Evolutionary conservation across 768 basidiomycete genomes (phyloP).

Genomic region (Rhodocollybia butyracea): DNA sequence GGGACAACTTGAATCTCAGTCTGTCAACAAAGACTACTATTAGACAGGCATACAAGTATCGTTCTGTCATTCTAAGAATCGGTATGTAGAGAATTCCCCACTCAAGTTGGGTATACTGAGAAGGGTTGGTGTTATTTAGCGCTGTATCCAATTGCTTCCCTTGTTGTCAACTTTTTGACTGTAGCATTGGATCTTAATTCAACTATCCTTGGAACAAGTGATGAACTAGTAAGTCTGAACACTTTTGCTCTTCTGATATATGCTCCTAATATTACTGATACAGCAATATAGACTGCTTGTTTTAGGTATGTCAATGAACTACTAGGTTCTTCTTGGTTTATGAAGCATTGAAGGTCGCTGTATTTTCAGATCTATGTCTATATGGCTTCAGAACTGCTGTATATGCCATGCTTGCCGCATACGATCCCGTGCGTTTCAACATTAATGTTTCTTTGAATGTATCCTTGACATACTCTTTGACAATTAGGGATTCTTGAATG

Average conservation of each 20-base stretch:
- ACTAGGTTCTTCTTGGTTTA: neutral
- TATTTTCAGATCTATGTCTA: constrained; percentile 13
- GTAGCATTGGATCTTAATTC: constrained; percentile 18
- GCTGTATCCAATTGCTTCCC: constrained; percentile 22
- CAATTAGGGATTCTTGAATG: constrained; percentile 10
- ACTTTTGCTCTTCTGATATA: neutral
- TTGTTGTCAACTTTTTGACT: constrained; percentile 18
- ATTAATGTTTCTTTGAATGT: neutral
- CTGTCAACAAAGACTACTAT: neutral
- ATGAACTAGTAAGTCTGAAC: constrained; percentile 11
- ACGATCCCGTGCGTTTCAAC: constrained; percentile 13
- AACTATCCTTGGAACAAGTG: constrained; percentile 13
- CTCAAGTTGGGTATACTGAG: neutral
- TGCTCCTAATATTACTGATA: neutral
- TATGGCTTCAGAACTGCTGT: constrained; percentile 15
- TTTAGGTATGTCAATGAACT: constrained; percentile 9
- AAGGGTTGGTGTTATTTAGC: constrained; percentile 3
- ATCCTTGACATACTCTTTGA: neutral
- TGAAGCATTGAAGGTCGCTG: neutral
- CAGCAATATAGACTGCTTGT: constrained; percentile 17
- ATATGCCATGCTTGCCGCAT: constrained; percentile 14
- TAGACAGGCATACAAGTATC: constrained; percentile 6
- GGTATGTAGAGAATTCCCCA: constrained; percentile 8
- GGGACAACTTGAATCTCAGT: neutral
- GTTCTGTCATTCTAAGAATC: constrained; percentile 13